phyloP scores from a whole-genome alignment of 2,329 filamentous ascomycete species.

The Arthrinium phaeospermum region DNA sequence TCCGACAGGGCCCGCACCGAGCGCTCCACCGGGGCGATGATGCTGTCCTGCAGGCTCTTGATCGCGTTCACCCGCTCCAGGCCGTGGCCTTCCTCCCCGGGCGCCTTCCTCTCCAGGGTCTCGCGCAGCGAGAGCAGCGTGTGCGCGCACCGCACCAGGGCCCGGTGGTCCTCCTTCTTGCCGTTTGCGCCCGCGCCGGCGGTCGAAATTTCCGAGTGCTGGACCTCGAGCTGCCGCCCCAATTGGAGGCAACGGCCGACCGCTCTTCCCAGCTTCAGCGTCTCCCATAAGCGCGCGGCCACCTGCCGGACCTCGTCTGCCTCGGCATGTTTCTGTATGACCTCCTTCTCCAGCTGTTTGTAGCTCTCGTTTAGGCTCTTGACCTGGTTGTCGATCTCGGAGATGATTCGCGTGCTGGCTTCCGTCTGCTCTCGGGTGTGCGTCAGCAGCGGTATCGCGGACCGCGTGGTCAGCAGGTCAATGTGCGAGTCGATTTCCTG shows the following conservation, averaged over 20 bases:
- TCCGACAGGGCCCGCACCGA: slow-evolving; percentile 76
- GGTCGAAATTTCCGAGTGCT: slow-evolving; percentile 72
- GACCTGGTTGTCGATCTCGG: slow-evolving; percentile 81
- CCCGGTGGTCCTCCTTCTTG: slow-evolving; percentile 74
- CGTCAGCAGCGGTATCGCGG: slow-evolving; percentile 78
- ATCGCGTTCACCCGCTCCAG: slow-evolving; percentile 77
- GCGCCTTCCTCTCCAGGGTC: slow-evolving; percentile 69
- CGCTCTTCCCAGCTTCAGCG: slow-evolving; percentile 75
- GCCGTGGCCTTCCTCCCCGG: slow-evolving; percentile 77
- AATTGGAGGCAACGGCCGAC: slow-evolving; percentile 81
- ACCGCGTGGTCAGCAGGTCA: slow-evolving; percentile 83
- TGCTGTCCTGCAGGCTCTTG: slow-evolving; percentile 69
- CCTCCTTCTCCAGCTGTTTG: slow-evolving; percentile 82
- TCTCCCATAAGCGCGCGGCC: slow-evolving; percentile 79
- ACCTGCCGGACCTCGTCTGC: slow-evolving; percentile 83
- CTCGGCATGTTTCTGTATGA: slow-evolving; percentile 82
- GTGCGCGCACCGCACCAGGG: slow-evolving; percentile 81
- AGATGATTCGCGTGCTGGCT: slow-evolving; percentile 74
- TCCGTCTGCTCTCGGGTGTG: slow-evolving; percentile 78
- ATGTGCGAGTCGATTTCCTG: slow-evolving; percentile 98
- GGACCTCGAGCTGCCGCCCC: slow-evolving; percentile 85
- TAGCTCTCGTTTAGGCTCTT: slow-evolving; percentile 83
- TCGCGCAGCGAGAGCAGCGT: slow-evolving; percentile 79
- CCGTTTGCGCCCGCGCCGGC: slow-evolving; percentile 40
- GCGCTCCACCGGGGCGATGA: slow-evolving; percentile 75